Evolutionary conservation across 352 stramenopile species (phyloP).

Genomic region (Globisporangium paroecandrum): DNA sequence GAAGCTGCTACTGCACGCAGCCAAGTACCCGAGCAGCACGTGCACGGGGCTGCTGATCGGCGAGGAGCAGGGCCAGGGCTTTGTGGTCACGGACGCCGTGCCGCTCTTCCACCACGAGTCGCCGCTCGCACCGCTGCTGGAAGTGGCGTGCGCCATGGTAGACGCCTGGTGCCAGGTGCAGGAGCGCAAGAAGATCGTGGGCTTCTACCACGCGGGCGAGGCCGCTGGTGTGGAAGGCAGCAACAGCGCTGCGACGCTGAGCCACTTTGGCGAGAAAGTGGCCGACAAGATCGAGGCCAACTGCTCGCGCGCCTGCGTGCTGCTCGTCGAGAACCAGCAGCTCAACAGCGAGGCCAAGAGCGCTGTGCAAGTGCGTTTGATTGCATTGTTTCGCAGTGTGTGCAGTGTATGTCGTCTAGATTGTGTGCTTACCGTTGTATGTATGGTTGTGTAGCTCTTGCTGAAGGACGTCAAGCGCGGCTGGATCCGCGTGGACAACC

Average conservation of each 20-base stretch:
- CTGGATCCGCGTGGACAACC: slow-evolving; percentile 67
- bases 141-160: slow-evolving; percentile 66
- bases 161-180: slow-evolving; percentile 47
- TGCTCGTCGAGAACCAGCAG: slow-evolving; percentile 65
- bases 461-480: slow-evolving; percentile 81
- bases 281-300: slow-evolving; percentile 67
- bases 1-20: slow-evolving; percentile 74
- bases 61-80: slow-evolving; percentile 37
- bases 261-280: slow-evolving; percentile 56
- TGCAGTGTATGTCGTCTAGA: background rate
- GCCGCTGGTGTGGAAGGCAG: slow-evolving; percentile 18
- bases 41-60: slow-evolving; percentile 61
- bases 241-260: slow-evolving; percentile 33
- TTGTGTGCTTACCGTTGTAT: background rate
- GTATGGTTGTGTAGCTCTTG: slow-evolving; percentile 32
- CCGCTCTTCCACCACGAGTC: slow-evolving; percentile 79
- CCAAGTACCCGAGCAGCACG: slow-evolving; percentile 45
- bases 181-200: slow-evolving; percentile 57
- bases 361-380: slow-evolving; percentile 37
- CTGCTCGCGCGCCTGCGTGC: slow-evolving; percentile 63
- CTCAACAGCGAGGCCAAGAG: slow-evolving; percentile 50
- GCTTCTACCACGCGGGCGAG: slow-evolving; percentile 55
- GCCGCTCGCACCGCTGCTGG: slow-evolving; percentile 58
- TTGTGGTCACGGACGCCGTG: slow-evolving; percentile 56
- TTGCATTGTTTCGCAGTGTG: background rate